Base-by-base conservation (phyloP, 2,329 filamentous ascomycete species). In the Diaporthe longicolla region DNA sequence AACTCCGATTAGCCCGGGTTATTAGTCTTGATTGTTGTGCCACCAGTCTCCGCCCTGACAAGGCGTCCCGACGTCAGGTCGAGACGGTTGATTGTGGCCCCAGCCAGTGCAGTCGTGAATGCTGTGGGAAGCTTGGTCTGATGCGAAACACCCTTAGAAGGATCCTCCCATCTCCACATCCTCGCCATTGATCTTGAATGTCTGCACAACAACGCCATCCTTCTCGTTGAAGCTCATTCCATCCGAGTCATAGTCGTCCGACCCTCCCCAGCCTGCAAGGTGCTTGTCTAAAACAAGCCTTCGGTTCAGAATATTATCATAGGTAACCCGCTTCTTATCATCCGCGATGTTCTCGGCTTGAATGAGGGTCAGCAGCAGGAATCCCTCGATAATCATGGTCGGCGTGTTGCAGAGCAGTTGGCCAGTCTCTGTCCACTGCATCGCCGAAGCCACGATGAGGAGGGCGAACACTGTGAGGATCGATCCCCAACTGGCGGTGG, bases 391-490 rank as follows among this genome's bases (percentile, higher is more conserved):
- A 40, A 81, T 80, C 78, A 79, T 81, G 21, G 80, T 80, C 35
- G 79, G 78, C 35, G 78, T 79, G 63, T 81, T 81, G 77, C 80
- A 81, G 55, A 81, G 77, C 52, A 81, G 75, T 73, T 81, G 80
- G 32, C 79, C 79, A 3, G 79, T 81, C 73, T 76, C 77, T 2
- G 77, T 78, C 80, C 79, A 81, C 70, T 76, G 73, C 79, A 81
- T 79, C 9, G 76, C 76, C 9, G 75, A 74, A 0, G 80, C 79
- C 9, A 77, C 73, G 5, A 73, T 52, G 11, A 81, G 52, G 32
- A 81, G 75, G 0, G 65, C 70, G 15, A 78, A 66, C 2, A 81
- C 78, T 0, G 73, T 61, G 3, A 74, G 9, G 13, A 80, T 77
- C n/a, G 77, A 70, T 21, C 63, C 75, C 19, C 79, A 76, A 8